Evolutionary conservation across 345 rosid species (phyloP), one percentile per base, ranked within the genome.

Genomic region (Acer campestre): DNA sequence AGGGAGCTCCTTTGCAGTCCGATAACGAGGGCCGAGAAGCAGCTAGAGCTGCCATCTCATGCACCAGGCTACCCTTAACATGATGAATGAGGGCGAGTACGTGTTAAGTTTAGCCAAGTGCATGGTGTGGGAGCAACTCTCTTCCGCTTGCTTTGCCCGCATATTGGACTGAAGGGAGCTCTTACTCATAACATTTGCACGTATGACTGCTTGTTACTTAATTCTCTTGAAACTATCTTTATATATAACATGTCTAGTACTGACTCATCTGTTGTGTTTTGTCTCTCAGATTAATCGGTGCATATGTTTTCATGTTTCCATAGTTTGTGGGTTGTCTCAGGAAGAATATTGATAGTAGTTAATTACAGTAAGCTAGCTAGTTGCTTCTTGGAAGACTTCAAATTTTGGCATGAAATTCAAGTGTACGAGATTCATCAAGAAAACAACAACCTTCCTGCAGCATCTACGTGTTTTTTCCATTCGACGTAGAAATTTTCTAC

Each of bases 121-220:
- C 89, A 88, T 90, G 91, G 75, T 31, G 71, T 79, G 91, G 87
- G 88, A 90, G 91, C 94, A 81, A 88, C 89, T 87, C 89, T 87
- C 84, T 85, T 80, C 87, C 88, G 61, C 79, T 3, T 81, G 35
- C 89, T 90, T 80, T 48, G 76, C 83, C 81, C 90, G 35, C 86
- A 61, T 80, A 84, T 87, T 90, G 91, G 94, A 86, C 87, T 88
- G 94, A 90, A 90, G 90, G 91, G 93, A 90, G 91, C 91, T 88
- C 89, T 62, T 46, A 35, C 38, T 35, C 55, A 49, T 13, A 49
- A 11, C 17, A 4, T 12, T 12, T 10, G 55, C 55, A 49, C 14
- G 6, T 35, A 35, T 6, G 18, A 49, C 55, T 3, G 38, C 38
- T 35, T 35, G 38, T 49, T 14, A 0, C 14, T 49, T 49, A 13